These are phyloP conservation scores for Apophysomyces variabilis DNA, from an alignment of 371 early-diverging fungal genomes.

Conservation along the genomic window DNA sequence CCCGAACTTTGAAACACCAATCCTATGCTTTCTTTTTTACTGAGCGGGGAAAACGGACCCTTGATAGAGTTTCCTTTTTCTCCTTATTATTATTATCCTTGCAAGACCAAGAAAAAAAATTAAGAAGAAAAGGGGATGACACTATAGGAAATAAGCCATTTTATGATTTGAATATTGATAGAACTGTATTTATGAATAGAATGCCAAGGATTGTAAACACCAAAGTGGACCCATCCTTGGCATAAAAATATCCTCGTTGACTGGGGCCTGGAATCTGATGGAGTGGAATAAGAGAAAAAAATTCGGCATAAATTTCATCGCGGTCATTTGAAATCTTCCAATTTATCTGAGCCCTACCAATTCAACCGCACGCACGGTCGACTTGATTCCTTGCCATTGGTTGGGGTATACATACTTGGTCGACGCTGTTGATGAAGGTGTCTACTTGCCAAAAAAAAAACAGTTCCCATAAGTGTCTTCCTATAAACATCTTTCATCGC, in stretches of 20 bases:
- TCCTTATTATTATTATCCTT: too few relatives aligned
- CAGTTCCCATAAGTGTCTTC: neutral
- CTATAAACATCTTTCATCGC: too few relatives aligned
- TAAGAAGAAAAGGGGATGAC: neutral
- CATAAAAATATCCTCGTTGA: neutral
- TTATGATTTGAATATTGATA: neutral
- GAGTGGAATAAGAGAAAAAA: neutral
- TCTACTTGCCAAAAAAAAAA: constrained; percentile 6
- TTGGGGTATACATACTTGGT: constrained; percentile 1
- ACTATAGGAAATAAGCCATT: neutral
- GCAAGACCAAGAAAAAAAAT: too few relatives aligned
- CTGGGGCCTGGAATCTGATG: constrained; percentile 2
- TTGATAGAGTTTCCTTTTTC: too few relatives aligned
- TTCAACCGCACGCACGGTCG: constrained; percentile 6
- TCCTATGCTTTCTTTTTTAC: neutral
- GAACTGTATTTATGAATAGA: neutral
- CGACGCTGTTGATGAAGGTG: neutral
- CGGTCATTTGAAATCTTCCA: neutral
- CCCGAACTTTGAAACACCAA: too few relatives aligned
- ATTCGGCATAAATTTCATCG: constrained; percentile 5
- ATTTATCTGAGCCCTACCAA: neutral
- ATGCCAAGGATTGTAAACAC: constrained; percentile 1
- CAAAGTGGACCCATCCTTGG: constrained; percentile 4
- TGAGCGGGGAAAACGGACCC: neutral
- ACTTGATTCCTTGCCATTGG: constrained; percentile 7